A percentile compares a stretch with the other conserved stretches of the same genome.
Evolutionary conservation across 129 eudicot genomes (phyloP).

Genomic region (Erigeron canadensis): DNA sequence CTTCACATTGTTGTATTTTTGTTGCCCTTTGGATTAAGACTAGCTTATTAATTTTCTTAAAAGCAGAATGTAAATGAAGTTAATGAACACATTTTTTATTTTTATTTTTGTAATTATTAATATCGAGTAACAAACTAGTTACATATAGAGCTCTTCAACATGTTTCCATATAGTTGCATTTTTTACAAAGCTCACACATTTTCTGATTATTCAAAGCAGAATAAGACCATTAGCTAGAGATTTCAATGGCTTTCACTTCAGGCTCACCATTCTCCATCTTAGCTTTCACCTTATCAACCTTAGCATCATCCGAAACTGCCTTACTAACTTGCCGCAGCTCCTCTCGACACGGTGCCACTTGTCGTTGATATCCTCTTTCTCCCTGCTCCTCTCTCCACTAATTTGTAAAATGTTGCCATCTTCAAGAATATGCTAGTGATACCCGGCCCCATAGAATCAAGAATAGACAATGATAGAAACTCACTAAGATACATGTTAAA

Average conservation of each 20-base stretch:
- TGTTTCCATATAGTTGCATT: neutral
- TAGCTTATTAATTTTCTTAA: neutral
- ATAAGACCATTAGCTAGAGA: slow-evolving; percentile 21
- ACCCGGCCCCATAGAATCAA: too few relatives aligned
- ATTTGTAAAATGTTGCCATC: slow-evolving; percentile 41
- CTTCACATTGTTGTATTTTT: neutral
- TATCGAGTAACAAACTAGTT: slow-evolving; percentile 14
- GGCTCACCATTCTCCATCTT: slow-evolving; percentile 48
- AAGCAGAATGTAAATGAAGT: slow-evolving; percentile 8
- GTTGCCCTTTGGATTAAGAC: neutral
- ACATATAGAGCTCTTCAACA: slow-evolving; percentile 1
- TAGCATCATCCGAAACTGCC: slow-evolving; percentile 37
- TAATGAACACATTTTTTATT: slow-evolving; percentile 18
- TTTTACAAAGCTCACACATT: neutral
- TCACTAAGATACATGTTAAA: too few relatives aligned
- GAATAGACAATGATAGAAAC: too few relatives aligned
- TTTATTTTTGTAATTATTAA: too few relatives aligned
- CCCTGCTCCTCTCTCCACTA: slow-evolving; percentile 39
- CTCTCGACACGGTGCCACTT: slow-evolving; percentile 46
- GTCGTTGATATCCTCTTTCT: slow-evolving; percentile 40
- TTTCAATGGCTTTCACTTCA: slow-evolving; percentile 33
- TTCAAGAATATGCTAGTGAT: too few relatives aligned
- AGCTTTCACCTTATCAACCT: slow-evolving; percentile 39
- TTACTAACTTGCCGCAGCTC: slow-evolving; percentile 36
- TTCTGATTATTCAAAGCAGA: neutral